Evolutionary conservation across 345 rosid species (phyloP).

Genomic region (Pelargonium nanum): DNA sequence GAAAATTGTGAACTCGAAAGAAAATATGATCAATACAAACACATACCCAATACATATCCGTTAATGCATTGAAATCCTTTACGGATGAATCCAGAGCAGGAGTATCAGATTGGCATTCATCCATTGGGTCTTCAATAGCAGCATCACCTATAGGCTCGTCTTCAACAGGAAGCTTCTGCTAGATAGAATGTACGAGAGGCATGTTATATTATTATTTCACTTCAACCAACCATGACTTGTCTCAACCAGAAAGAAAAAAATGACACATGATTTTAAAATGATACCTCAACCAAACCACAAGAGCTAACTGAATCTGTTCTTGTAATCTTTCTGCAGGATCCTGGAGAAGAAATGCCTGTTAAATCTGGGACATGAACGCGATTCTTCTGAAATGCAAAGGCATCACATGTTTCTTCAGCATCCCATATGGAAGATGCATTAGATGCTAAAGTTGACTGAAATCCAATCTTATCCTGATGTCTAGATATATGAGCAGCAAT

Average conservation of each 20-base stretch:
- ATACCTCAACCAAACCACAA: constrained; percentile 36
- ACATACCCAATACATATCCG: constrained; percentile 80
- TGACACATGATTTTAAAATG: not conserved
- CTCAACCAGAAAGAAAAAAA: not conserved
- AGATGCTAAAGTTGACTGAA: constrained; percentile 26
- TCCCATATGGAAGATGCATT: constrained; percentile 76
- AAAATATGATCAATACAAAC: too few relatives aligned
- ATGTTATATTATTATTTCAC: too few relatives aligned
- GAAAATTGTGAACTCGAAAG: too few relatives aligned
- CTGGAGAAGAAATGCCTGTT: constrained; percentile 24
- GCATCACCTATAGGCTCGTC: constrained; percentile 24
- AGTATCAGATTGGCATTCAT: constrained; percentile 31
- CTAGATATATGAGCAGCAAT: constrained; percentile 88
- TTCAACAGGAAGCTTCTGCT: constrained; percentile 32
- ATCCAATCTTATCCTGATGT: constrained; percentile 54
- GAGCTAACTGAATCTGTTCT: constrained; percentile 17
- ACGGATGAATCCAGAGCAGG: constrained; percentile 28
- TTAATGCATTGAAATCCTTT: constrained; percentile 43
- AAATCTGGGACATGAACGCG: constrained; percentile 18
- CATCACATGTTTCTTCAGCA: constrained; percentile 97
- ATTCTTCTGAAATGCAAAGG: constrained; percentile 64
- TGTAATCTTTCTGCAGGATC: constrained; percentile 18
- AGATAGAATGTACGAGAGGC: constrained; percentile 5
- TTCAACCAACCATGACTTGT: not conserved
- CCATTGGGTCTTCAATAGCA: constrained; percentile 32